Evolutionary conservation across 1,284 basidiomycete genomes (phyloP).

Genomic region (Boletus coffeatus): DNA sequence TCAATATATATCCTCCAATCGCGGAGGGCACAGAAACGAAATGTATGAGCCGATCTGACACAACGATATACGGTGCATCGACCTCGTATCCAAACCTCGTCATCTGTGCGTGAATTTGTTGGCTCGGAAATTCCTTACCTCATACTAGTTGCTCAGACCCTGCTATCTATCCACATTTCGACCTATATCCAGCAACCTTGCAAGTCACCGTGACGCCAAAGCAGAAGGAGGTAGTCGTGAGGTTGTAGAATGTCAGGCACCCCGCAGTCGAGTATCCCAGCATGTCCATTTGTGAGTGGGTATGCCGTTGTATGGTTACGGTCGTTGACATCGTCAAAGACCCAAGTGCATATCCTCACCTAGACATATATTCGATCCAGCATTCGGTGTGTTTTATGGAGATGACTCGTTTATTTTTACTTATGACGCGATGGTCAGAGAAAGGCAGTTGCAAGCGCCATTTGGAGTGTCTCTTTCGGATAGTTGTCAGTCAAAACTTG

Average conservation of each 20-base stretch:
- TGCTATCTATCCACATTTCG: conserved; percentile 27
- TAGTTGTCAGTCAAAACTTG: conserved; percentile 21
- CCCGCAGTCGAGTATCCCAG: conserved; percentile 29
- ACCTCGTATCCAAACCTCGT: conserved; percentile 20
- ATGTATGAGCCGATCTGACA: background rate
- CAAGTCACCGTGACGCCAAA: conserved; percentile 3
- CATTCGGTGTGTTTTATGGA: conserved; percentile 9
- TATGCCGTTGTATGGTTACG: background rate
- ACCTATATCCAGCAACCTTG: conserved; percentile 23
- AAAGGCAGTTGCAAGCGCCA: background rate
- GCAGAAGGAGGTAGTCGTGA: conserved; percentile 1
- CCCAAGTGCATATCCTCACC: conserved; percentile 38
- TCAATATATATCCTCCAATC: conserved; percentile 39
- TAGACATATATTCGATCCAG: conserved; percentile 40
- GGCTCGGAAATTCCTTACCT: background rate
- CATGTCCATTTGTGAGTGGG: conserved; percentile 32
- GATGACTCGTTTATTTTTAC: background rate
- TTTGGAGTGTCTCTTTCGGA: conserved; percentile 20
- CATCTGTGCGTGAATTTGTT: conserved; percentile 19
- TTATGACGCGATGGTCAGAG: conserved; percentile 14
- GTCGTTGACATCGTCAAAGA: conserved; percentile 28
- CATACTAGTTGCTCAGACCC: conserved; percentile 18
- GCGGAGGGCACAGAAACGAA: background rate
- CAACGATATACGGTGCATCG: background rate
- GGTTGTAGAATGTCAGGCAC: conserved; percentile 4